Percentiles rank a stretch among this genome's conserved stretches.
These are phyloP conservation scores for Calonectria fujianensis DNA, from an alignment of 2,329 filamentous ascomycete genomes.

Conservation along the genomic window DNA sequence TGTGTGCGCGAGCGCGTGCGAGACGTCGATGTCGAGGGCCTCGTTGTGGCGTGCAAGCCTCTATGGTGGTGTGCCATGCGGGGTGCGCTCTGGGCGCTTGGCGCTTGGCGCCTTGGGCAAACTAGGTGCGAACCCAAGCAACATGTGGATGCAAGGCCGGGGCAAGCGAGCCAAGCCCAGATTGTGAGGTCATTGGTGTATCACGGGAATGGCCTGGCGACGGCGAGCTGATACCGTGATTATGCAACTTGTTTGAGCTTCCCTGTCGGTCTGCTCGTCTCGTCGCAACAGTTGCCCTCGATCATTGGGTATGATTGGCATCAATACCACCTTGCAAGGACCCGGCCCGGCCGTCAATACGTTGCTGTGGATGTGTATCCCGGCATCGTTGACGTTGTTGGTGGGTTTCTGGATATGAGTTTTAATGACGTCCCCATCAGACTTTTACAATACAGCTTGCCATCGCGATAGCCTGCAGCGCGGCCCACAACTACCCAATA, in stretches of 20 bases:
- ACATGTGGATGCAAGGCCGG: slow-evolving; percentile 32
- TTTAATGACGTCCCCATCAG: slow-evolving; percentile 23
- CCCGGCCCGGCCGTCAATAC: slow-evolving; percentile 19
- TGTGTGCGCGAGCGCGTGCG: slow-evolving; percentile 23
- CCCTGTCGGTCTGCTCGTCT: slow-evolving; percentile 26
- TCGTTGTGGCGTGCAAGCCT: slow-evolving; percentile 33
- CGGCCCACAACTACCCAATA: background rate
- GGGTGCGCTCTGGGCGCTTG: slow-evolving; percentile 41
- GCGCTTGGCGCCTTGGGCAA: slow-evolving; percentile 50
- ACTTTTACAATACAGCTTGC: background rate
- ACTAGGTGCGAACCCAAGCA: slow-evolving; percentile 42
- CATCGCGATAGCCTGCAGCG: slow-evolving; percentile 14
- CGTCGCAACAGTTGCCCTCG: slow-evolving; percentile 40
- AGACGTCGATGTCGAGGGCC: slow-evolving; percentile 14
- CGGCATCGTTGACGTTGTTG: slow-evolving; percentile 32
- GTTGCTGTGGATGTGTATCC: slow-evolving; percentile 8
- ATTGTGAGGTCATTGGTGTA: slow-evolving; percentile 53
- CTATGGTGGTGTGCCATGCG: slow-evolving; percentile 51
- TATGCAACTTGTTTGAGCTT: slow-evolving; percentile 35
- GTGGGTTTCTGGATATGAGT: background rate
- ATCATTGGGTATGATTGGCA: slow-evolving; percentile 39
- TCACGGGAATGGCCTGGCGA: slow-evolving; percentile 45
- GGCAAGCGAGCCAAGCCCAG: slow-evolving; percentile 40
- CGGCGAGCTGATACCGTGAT: slow-evolving; percentile 24
- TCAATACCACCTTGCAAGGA: slow-evolving; percentile 23